Percentiles rank a stretch among this genome's conserved stretches.
Conservation (phyloP, 305 asterid genomes). For the Fraxinus paxiana region DNA sequence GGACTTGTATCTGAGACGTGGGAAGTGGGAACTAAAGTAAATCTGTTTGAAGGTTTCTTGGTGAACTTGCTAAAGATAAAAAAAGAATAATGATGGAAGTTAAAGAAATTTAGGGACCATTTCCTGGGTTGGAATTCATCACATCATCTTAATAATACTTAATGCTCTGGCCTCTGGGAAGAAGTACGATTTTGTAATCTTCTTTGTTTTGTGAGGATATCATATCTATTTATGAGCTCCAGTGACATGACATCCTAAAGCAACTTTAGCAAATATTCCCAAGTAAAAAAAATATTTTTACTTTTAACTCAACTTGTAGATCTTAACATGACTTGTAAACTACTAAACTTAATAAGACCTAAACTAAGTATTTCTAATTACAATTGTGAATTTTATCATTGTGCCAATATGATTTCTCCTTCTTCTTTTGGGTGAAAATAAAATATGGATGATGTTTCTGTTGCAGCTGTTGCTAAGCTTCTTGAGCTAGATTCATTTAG, state of each 20-base stretch:
- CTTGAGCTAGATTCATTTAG: neutral
- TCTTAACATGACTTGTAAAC: neutral
- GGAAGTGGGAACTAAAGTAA: neutral
- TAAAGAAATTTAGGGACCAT: neutral
- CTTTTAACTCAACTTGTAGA: neutral
- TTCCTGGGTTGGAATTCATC: neutral
- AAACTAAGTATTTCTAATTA: neutral
- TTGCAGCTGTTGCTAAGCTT: neutral
- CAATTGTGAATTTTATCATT: neutral
- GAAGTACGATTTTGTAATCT: neutral
- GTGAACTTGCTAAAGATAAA: neutral
- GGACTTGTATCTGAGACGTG: neutral
- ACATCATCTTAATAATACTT: neutral
- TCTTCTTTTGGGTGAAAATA: neutral
- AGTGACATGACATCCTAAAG: neutral
- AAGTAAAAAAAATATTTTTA: neutral
- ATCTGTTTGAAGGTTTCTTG: neutral
- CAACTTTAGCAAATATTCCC: neutral
- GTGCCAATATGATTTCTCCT: neutral
- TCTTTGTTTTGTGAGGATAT: neutral
- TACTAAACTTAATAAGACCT: neutral
- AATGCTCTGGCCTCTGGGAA: neutral
- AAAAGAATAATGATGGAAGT: neutral
- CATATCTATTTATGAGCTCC: neutral
- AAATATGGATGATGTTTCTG: neutral